Conservation (phyloP, 495 filamentous ascomycete genomes). For the Parathielavia appendiculata region DNA sequence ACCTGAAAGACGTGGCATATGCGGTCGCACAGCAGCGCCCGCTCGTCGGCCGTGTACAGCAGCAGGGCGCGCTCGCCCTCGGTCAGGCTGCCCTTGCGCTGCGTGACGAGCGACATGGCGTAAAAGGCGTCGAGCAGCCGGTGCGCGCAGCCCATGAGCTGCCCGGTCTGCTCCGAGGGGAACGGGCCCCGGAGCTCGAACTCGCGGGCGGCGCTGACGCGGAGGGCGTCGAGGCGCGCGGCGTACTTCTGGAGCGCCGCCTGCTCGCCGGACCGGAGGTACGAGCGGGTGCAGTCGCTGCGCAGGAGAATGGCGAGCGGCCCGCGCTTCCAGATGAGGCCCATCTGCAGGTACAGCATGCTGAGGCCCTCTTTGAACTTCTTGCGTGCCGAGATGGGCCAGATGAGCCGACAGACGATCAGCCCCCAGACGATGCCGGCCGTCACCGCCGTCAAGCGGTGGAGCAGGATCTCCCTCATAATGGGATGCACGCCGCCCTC, state of each 20-base stretch:
- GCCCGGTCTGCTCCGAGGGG: conserved; percentile 59
- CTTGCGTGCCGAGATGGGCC: conserved; percentile 82
- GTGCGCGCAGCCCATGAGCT: conserved; percentile 71
- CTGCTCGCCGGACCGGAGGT: conserved; percentile 80
- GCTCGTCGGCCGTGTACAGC: conserved; percentile 71
- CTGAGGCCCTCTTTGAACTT: conserved; percentile 84
- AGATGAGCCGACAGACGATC: conserved; percentile 81
- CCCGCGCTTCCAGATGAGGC: conserved; percentile 95
- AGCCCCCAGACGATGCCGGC: conserved; percentile 88
- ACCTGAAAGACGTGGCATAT: conserved; percentile 94
- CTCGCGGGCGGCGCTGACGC: conserved; percentile 68
- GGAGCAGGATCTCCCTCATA: conserved; percentile 83
- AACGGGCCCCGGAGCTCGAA: conserved; percentile 84
- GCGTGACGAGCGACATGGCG: conserved; percentile 88
- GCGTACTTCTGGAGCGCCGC: conserved; percentile 55
- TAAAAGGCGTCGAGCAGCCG: conserved; percentile 88
- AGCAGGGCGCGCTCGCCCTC: conserved; percentile 76
- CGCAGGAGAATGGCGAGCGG: conserved; percentile 68
- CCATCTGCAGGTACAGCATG: conserved; percentile 86
- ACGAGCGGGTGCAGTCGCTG: conserved; percentile 51
- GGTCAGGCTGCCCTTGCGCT: conserved; percentile 69
- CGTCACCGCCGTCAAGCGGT: conserved; percentile 83
- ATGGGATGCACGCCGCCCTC: conserved; percentile 82
- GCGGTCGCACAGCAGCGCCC: conserved; percentile 69
- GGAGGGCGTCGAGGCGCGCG: conserved; percentile 66